phyloP scores from a whole-genome alignment of 169 alveolate species.

The Cyclospora cayetanensis region DNA sequence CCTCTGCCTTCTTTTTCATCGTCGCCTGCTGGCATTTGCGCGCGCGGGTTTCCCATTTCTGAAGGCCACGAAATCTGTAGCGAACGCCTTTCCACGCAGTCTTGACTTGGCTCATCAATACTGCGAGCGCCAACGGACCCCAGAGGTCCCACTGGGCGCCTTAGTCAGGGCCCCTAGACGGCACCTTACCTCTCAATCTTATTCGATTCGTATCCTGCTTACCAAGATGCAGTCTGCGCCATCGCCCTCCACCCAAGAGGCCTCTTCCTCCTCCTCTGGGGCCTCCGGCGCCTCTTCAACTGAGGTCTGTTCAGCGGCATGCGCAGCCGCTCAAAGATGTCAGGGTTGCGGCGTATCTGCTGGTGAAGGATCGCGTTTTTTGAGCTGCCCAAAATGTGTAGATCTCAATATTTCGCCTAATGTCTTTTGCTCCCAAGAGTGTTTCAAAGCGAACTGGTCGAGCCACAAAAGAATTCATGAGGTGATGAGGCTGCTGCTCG shows the following conservation, averaged over 20 bases:
- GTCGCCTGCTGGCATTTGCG: neutral
- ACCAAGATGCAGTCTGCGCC: neutral
- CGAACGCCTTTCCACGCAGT: neutral
- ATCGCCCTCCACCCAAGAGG: neutral
- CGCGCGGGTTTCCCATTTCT: neutral
- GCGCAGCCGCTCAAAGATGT: neutral
- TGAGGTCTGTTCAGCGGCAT: neutral
- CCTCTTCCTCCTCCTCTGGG: neutral
- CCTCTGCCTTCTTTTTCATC: neutral
- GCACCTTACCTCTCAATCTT: neutral
- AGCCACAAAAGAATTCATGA: conserved; percentile 91
- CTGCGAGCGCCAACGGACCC: neutral
- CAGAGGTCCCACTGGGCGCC: neutral
- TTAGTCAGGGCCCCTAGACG: neutral
- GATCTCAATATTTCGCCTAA: conserved; percentile 50
- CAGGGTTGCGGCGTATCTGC: conserved; percentile 30
- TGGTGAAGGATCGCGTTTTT: neutral
- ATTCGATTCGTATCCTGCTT: neutral
- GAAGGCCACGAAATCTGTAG: neutral
- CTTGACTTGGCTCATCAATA: neutral
- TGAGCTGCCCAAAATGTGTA: conserved; percentile 62
- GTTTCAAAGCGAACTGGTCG: conserved; percentile 94
- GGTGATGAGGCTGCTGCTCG: conserved; percentile 14
- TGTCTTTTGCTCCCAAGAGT: conserved; percentile 94
- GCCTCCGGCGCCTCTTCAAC: neutral